These are phyloP conservation scores for Colletotrichum sp. DNA, from an alignment of 2,329 filamentous ascomycete genomes.

Conservation along the genomic window DNA sequence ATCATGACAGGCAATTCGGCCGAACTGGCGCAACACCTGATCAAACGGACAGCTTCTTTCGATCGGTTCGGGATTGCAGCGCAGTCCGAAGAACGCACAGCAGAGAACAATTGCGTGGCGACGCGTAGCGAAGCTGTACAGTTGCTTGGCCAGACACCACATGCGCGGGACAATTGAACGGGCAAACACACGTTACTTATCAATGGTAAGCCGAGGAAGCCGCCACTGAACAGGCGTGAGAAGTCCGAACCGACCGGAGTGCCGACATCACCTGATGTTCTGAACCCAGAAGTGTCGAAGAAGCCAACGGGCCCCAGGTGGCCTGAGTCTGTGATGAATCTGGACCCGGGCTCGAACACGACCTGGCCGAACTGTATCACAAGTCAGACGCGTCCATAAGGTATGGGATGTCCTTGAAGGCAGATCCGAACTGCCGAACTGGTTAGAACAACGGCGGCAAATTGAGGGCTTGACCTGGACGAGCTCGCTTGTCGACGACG, in stretches of 20 bases:
- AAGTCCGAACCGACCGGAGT: not conserved
- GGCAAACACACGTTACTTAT: not conserved
- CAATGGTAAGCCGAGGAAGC: not conserved
- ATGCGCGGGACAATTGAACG: not conserved
- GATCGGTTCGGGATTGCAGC: not conserved
- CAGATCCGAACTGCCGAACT: not conserved
- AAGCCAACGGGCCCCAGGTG: not conserved
- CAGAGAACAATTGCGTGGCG: not conserved
- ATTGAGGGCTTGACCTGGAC: not conserved
- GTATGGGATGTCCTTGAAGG: not conserved
- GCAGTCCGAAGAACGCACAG: not conserved
- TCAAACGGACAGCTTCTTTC: not conserved
- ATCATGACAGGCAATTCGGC: not conserved
- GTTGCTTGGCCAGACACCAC: not conserved
- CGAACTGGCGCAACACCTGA: not conserved
- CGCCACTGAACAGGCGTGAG: not conserved
- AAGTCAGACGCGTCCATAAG: not conserved
- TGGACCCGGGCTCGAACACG: not conserved
- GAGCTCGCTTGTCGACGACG: not conserved
- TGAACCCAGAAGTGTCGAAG: not conserved
- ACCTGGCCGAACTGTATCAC: not conserved
- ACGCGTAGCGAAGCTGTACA: not conserved
- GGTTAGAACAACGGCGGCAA: not conserved
- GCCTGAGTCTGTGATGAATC: not conserved
- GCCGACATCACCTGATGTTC: not conserved